Evolutionary conservation across 345 rosid genomes (phyloP), one percentile per base, ranked within the genome.

Genomic region (Melaleuca quinquenervia): DNA sequence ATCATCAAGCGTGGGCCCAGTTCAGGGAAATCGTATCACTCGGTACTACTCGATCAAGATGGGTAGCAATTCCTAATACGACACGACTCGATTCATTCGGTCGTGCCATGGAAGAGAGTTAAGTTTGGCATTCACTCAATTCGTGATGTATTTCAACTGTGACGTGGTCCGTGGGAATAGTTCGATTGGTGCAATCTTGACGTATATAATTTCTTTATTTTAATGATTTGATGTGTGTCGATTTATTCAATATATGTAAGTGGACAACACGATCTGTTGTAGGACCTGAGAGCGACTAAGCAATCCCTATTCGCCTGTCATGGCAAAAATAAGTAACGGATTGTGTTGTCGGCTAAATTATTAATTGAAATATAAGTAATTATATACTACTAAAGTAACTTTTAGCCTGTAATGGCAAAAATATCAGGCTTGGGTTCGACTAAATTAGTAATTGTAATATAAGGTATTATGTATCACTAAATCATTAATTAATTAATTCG

Each of bases 231-330:
- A 16, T 2, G 6, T 29, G 5, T 13, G 12, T 29, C 29, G 7
- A 29, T 62, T 2, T 1, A 29, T 29, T 15, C 1, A 0, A 3
- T 8, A 62, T 8, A 16, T 7, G 75, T 62, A 7, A 7, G 75
- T 62, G 1, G 0, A 7, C 0, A 60, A 0, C 2, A 0, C 7
- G 1, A n/a, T 5, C 10, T 7, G 9, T 9, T 22, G 3, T 0
- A 0, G 21, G 75, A 6, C 0, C 1, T 8, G 1, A 1, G 21
- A 62, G 15, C 3, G 3, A 15, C 11, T 15, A 0, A 29, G 41
- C 21, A 41, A 15, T 2, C 1, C 5, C 29, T 62, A 44, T 29
- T 29, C 3, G 1, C 44, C 11, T 32, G 12, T 58, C 0, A 0
- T 58, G 27, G 8, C 0, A 58, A 58, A n/a, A 15, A 64, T 64